These are phyloP conservation scores for Murraya paniculata DNA, from an alignment of 345 rosid genomes.

Conservation along the genomic window DNA sequence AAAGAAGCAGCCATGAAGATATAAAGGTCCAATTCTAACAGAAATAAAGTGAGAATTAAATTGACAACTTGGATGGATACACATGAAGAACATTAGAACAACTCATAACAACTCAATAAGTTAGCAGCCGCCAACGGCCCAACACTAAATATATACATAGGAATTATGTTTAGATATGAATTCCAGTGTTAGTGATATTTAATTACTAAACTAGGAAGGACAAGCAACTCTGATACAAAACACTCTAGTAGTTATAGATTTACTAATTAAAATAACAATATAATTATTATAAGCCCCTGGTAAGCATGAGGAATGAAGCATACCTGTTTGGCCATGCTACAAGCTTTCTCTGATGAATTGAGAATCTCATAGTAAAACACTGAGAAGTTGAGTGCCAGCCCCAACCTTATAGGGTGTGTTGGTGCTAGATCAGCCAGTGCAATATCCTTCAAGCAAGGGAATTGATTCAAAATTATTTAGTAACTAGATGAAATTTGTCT, in stretches of 20 bases:
- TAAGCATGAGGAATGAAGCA: neutral
- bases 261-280: neutral
- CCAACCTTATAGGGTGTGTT: slow-evolving; percentile 38
- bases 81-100: neutral
- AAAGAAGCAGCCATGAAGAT: no score
- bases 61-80: neutral
- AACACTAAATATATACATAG: neutral
- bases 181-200: neutral
- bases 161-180: neutral
- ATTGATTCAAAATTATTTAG: neutral
- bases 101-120: neutral
- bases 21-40: neutral
- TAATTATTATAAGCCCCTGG: neutral
- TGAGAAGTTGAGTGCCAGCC: slow-evolving; percentile 41
- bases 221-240: neutral
- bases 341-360: slow-evolving; percentile 38
- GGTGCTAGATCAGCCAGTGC: slow-evolving; percentile 31
- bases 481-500: neutral
- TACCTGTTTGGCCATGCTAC: slow-evolving; percentile 34
- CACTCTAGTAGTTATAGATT: no score
- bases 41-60: neutral
- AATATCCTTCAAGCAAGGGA: slow-evolving; percentile 23
- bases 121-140: neutral
- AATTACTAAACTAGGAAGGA: neutral
- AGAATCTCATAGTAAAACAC: slow-evolving; percentile 45